Evolutionary conservation across 306 rosid species (phyloP), one percentile per base, ranked within the genome.

Genomic region (Casuarina glauca): DNA sequence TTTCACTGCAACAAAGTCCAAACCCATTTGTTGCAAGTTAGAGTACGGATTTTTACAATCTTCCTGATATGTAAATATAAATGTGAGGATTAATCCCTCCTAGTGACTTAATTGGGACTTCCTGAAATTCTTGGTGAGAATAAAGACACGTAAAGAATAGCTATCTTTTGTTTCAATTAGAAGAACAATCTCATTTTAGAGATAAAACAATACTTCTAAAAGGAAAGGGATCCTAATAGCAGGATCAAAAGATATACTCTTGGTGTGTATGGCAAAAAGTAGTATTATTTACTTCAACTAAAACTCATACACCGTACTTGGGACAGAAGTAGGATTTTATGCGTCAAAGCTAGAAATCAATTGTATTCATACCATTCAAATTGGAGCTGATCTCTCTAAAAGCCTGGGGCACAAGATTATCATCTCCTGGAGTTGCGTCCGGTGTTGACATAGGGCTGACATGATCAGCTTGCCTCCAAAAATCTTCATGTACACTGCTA

Each of bases 401-500:
- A 85, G 76, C 89, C 42, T 82, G 97, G 32, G 97, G 91, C 84
- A 83, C 78, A 79, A 38, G 76, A 60, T 58, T 83, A 39, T 91
- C 97, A 0, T 91, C 92, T 74, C 87, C 80, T 20, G 98, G 91
- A 82, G 94, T 86, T 60, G 80, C 84, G 70, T 93, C 93, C 9
- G 97, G 87, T 60, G 97, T 93, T 82, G 96, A 93, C 76, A 82
- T 70, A 57, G 96, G 97, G 87, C 98, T 93, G 74, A 85, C 80
- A 82, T 82, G 80, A 82, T 90, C 96, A 52, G 86, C 36, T 32
- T 87, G 87, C 86, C 90, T 92, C 91, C 97, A 95, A 49, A 88
- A 73, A 13, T 95, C 98, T 80, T 95, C 98, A 35, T 85, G 96
- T 70, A 84, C 86, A 86, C 91, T 96, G 96, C 99, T 91, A 86